Base-by-base conservation (phyloP, 1,284 basidiomycete species). In the Hortiboletus rubellus region DNA sequence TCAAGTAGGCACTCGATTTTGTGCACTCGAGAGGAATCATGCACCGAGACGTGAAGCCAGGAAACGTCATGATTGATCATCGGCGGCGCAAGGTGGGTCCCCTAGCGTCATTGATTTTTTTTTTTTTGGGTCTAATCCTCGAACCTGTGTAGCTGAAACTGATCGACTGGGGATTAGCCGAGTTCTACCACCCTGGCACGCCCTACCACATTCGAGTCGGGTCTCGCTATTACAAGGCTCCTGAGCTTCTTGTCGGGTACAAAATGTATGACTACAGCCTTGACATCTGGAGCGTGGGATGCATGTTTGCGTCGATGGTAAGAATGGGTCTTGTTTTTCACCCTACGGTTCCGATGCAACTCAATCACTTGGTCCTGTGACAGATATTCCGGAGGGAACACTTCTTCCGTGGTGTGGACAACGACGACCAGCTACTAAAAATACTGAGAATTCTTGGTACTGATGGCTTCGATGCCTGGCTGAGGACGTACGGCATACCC, bases 111-210 rank as follows among this genome's bases (percentile, higher is more conserved):
- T 48, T 11, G 47, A 42, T 45, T 18, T 12, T 27, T 52, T 7
- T n/a, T 18, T 18, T 22, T 22, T 22, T 22, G 22, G 47, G 47
- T 50, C 47, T 37, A 54, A 46, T n/a, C 42, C 17, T n/a, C 34
- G 27, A 50, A 31, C 37, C 44, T 60, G 14, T 62, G 12, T 64
- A 90, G 86, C 76, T 94, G 50, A 83, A 92, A 27, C 75, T 95
- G 57, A 95, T 95, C 66, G 93, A 96, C 76, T 96, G 93, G 93
- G 93, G 93, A 55, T 76, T 96, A 33, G 93, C 93, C 48, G 93
- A 96, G 72, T 96, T 95, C 75, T 96, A 95, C 72, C 92, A 93
- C 66, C 91, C 92, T 4, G 83, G 85, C 51, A 91, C 88, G 33
- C 87, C 93, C 61, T 93, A 94, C 76, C 93, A 94, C 66, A 90